Conservation (phyloP, 148 eudicot genomes). For the Cornus kousa region DNA sequence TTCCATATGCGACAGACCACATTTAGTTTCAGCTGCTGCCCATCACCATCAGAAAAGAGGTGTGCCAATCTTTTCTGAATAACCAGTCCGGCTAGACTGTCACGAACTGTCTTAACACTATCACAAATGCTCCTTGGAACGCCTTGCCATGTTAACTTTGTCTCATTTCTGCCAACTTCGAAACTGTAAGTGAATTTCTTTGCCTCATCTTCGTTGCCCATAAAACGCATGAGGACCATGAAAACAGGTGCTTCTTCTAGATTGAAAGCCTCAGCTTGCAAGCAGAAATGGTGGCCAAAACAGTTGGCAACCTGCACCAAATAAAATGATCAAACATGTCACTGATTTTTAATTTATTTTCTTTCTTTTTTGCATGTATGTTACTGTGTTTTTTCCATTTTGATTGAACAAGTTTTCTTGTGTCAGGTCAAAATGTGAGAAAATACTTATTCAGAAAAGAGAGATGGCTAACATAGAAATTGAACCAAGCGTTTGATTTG, state of each 20-base stretch:
- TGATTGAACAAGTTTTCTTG: too few species aligned
- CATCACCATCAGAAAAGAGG: constrained; percentile 30
- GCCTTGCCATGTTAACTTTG: constrained; percentile 28
- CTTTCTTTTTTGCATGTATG: too few species aligned
- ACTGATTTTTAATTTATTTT: too few species aligned
- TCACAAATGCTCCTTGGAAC: constrained; percentile 35
- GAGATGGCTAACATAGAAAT: too few species aligned
- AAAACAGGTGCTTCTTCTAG: constrained; percentile 28
- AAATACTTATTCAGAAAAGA: too few species aligned
- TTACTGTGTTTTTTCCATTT: too few species aligned
- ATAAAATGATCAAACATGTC: too few species aligned
- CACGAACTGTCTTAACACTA: constrained; percentile 25
- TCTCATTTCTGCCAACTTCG: constrained; percentile 28
- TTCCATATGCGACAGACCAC: constrained; percentile 32
- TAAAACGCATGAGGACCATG: constrained; percentile 30
- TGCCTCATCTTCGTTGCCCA: constrained; percentile 35
- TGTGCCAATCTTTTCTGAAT: constrained; percentile 27
- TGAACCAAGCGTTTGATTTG: too few species aligned
- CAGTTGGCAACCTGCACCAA: constrained; percentile 26
- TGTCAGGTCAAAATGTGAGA: too few species aligned
- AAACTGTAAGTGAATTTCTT: constrained; percentile 29
- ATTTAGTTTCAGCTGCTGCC: constrained; percentile 23
- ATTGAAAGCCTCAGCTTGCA: constrained; percentile 31
- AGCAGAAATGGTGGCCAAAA: constrained; percentile 31
- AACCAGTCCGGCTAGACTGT: constrained; percentile 28